phyloP scores from a whole-genome alignment of 2,329 filamentous ascomycete species.

The Trichophyton mentagrophytes region DNA sequence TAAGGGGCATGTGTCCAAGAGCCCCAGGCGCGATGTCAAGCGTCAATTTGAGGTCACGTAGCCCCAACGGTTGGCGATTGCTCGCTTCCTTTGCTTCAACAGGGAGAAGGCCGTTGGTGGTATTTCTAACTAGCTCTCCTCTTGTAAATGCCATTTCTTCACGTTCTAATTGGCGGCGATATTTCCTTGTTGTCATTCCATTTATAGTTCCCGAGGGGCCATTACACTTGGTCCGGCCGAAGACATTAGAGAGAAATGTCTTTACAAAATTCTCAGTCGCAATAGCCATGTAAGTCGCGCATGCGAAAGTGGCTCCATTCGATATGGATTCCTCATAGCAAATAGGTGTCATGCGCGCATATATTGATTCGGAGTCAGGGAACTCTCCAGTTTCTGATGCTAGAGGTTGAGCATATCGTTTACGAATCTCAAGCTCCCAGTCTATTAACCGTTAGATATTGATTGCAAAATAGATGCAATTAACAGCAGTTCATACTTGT shows the following conservation, averaged over 20 bases:
- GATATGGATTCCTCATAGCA: constrained; percentile 52
- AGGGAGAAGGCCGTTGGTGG: constrained; percentile 60
- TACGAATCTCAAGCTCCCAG: constrained; percentile 53
- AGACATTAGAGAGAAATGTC: constrained; percentile 43
- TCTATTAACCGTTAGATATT: constrained; percentile 21
- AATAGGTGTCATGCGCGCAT: constrained; percentile 49
- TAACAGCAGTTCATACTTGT: constrained; percentile 45
- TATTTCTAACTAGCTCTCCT: constrained; percentile 63
- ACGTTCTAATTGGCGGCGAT: constrained; percentile 56
- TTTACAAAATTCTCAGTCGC: constrained; percentile 53
- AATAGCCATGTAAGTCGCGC: constrained; percentile 48
- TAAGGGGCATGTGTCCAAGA: constrained; percentile 62
- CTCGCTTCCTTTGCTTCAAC: constrained; percentile 65
- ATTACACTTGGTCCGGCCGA: constrained; percentile 43
- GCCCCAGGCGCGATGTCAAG: constrained; percentile 63
- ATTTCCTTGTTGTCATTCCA: constrained; percentile 69
- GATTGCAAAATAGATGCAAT: neutral
- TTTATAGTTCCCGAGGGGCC: constrained; percentile 50
- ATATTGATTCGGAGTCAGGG: constrained; percentile 45
- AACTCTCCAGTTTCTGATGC: constrained; percentile 52
- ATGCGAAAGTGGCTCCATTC: constrained; percentile 40
- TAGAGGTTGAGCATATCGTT: constrained; percentile 50
- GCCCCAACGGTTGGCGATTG: constrained; percentile 57
- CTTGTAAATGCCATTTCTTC: constrained; percentile 62
- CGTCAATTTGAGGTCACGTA: constrained; percentile 65